A percentile compares a stretch with the other conserved stretches of the same genome.
These are phyloP conservation scores for Termitomyces sp. DNA, from an alignment of 768 basidiomycete species.

Conservation along the genomic window DNA sequence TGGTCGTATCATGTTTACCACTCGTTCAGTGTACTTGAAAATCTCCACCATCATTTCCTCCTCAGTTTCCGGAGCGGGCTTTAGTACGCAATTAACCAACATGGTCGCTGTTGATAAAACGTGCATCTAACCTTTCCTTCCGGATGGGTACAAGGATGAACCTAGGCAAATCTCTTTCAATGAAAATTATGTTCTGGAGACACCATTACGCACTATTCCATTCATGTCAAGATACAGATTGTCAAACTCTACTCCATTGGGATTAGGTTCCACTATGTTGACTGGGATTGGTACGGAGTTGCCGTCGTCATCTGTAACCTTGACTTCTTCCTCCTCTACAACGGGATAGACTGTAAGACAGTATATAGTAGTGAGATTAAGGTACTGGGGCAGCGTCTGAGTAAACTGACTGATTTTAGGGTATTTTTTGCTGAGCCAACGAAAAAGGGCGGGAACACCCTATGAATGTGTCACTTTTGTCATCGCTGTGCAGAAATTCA, in stretches of 20 bases:
- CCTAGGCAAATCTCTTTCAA: constrained; percentile 35
- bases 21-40: constrained; percentile 93
- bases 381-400: neutral
- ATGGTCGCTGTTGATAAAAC: neutral
- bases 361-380: neutral
- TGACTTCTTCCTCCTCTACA: constrained; percentile 76
- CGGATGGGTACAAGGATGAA: constrained; percentile 98
- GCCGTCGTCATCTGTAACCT: constrained; percentile 63
- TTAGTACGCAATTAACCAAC: constrained; percentile 3
- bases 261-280: constrained; percentile 77
- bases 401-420: constrained; percentile 84
- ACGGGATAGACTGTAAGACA: constrained; percentile 60
- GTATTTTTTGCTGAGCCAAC: constrained; percentile 98
- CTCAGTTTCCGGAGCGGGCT: constrained; percentile 97
- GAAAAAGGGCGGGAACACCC: constrained; percentile 98
- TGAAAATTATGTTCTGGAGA: neutral
- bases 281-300: constrained; percentile 67
- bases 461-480: constrained; percentile 22
- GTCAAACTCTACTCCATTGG: constrained; percentile 95
- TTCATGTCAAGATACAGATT: constrained; percentile 99
- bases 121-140: constrained; percentile 74
- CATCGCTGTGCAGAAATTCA: neutral
- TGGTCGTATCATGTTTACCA: constrained; percentile 95
- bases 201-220: constrained; percentile 68
- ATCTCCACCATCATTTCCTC: constrained; percentile 99